These are phyloP conservation scores for Vitis amurensis DNA, from an alignment of 164 flowering plant species.

Conservation along the genomic window DNA sequence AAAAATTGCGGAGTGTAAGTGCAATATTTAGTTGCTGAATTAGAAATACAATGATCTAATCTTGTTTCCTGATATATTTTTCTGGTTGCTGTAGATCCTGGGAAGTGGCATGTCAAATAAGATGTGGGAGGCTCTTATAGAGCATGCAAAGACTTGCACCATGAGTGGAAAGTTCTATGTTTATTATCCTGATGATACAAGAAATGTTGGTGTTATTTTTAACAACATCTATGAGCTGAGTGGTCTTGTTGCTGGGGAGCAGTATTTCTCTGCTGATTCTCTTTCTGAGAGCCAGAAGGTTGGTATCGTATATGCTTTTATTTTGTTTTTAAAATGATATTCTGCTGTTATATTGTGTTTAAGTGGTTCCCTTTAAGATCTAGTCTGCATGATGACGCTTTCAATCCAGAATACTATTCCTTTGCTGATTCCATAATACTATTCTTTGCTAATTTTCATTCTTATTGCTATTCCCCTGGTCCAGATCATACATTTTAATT, in stretches of 20 bases:
- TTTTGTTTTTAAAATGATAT: background rate
- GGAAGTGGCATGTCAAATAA: slow-evolving; percentile 79
- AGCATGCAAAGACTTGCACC: slow-evolving; percentile 77
- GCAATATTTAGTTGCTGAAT: background rate
- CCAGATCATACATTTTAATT: too few species aligned
- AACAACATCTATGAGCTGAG: slow-evolving; percentile 40
- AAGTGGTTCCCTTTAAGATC: too few species aligned
- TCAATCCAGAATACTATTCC: too few species aligned
- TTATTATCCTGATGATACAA: slow-evolving; percentile 38
- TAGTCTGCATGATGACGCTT: too few species aligned
- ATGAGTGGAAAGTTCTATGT: slow-evolving; percentile 45
- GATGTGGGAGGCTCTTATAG: slow-evolving; percentile 73
- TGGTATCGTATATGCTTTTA: slow-evolving; percentile 1
- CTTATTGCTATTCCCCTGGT: too few species aligned
- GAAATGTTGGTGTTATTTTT: slow-evolving; percentile 43
- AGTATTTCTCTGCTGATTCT: slow-evolving; percentile 35
- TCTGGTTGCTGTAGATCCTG: slow-evolving; percentile 47
- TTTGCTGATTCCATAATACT: too few species aligned
- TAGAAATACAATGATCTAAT: background rate
- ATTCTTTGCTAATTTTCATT: too few species aligned
- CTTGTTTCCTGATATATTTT: background rate
- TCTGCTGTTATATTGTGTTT: too few species aligned
- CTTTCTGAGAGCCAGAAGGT: slow-evolving; percentile 49
- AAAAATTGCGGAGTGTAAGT: slow-evolving; percentile 59
- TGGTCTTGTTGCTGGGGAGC: slow-evolving; percentile 41